phyloP scores from a whole-genome alignment of 352 stramenopile species.

The Phytophthora sp. region DNA sequence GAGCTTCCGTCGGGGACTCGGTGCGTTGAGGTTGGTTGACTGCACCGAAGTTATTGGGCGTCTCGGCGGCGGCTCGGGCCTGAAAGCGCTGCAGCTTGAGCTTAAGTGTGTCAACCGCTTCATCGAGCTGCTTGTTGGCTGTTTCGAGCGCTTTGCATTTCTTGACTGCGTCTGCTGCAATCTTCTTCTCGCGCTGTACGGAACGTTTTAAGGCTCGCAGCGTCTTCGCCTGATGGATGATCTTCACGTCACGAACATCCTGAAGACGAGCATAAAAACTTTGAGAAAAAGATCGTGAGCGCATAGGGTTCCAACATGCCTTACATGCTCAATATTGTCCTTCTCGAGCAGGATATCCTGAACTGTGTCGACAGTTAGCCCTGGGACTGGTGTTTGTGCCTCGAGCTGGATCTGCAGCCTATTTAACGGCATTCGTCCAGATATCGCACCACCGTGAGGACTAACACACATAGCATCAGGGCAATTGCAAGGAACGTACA shows the following conservation, averaged over 20 bases:
- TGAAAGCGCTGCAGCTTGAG: conserved; percentile 67
- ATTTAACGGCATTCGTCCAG: background rate
- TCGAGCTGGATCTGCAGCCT: conserved; percentile 79
- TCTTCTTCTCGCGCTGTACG: conserved; percentile 65
- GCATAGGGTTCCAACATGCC: too few species aligned
- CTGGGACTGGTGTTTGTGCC: conserved; percentile 65
- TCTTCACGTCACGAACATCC: conserved; percentile 80
- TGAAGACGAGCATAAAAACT: conserved; percentile 22
- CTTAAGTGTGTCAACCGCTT: conserved; percentile 65
- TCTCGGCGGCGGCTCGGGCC: conserved; percentile 40
- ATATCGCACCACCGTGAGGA: background rate
- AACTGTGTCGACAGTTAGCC: conserved; percentile 53
- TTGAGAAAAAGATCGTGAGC: conserved; percentile 9
- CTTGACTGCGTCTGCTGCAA: conserved; percentile 47
- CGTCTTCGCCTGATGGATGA: conserved; percentile 79
- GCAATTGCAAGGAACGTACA: conserved; percentile 45
- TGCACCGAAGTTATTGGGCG: conserved; percentile 4
- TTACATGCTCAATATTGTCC: conserved; percentile 61
- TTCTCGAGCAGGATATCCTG: conserved; percentile 73
- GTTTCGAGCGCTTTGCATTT: conserved; percentile 46
- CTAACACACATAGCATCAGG: conserved; percentile 23
- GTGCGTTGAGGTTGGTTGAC: background rate
- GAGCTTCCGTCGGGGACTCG: background rate
- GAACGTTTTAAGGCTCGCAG: conserved; percentile 63
- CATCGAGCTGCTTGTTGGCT: conserved; percentile 47